phyloP scores from a whole-genome alignment of 257 asterid genomes.

The Solanum bulbocastanum region DNA sequence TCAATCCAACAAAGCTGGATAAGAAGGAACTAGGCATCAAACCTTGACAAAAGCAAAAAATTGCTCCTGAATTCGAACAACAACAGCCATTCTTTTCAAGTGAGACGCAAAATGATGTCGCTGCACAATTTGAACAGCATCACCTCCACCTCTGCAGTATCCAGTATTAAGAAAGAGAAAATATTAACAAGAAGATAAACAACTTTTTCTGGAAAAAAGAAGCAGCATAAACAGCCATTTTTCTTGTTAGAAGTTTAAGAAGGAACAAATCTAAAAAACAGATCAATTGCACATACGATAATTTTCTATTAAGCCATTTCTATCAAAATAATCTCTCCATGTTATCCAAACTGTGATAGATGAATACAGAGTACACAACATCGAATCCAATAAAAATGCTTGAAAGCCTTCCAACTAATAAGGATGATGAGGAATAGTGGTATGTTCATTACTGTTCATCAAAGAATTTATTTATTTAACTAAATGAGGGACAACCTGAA shows the following conservation, averaged over 20 bases:
- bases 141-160: constrained; percentile 67
- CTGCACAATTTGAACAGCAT: constrained; percentile 91
- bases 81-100: constrained; percentile 94
- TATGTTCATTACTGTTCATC: not conserved
- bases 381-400: not conserved
- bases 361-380: not conserved
- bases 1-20: not conserved
- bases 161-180: not conserved
- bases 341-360: not conserved
- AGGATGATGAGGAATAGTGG: not conserved
- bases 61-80: constrained; percentile 88
- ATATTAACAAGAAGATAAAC: constrained; percentile 3
- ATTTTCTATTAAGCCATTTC: not conserved
- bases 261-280: not conserved
- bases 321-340: not conserved
- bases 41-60: constrained; percentile 91
- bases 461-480: not conserved
- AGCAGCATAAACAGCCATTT: not conserved
- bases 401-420: not conserved
- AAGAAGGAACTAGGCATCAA: not conserved
- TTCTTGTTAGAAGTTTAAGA: not conserved
- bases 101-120: constrained; percentile 97
- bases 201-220: too few relatives aligned
- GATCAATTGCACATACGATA: not conserved
- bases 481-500: not conserved